Evolutionary conservation across 495 filamentous ascomycete species (phyloP).

Genomic region (Cladorrhinum samala): DNA sequence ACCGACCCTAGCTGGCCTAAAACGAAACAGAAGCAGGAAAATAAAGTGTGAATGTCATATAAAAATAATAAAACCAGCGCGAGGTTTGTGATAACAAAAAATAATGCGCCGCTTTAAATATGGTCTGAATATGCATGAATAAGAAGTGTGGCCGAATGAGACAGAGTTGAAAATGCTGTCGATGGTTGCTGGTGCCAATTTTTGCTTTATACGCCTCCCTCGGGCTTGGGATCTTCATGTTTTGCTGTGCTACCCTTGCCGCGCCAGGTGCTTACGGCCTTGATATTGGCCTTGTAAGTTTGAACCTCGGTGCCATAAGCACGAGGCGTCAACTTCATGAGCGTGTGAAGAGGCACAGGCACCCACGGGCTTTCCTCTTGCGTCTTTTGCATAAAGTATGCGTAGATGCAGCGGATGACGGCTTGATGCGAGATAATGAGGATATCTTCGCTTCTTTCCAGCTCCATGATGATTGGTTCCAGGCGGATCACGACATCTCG

Average conservation of each 20-base stretch:
- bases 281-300: constrained; percentile 80
- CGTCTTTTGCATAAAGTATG: constrained; percentile 95
- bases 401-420: constrained; percentile 92
- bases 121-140: background rate
- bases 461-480: constrained; percentile 98
- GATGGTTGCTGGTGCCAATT: too few relatives aligned
- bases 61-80: background rate
- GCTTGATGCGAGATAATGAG: constrained; percentile 98
- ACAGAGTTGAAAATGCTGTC: background rate
- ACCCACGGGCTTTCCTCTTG: constrained; percentile 97
- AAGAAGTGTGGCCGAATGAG: background rate
- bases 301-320: constrained; percentile 92
- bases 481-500: constrained; percentile 96
- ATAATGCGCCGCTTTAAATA: background rate
- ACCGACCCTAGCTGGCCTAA: too few relatives aligned
- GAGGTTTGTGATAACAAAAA: background rate
- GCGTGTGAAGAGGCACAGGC: constrained; percentile 78
- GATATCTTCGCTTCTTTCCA: constrained; percentile 92
- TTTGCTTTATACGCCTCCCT: constrained; percentile 23
- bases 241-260: constrained; percentile 87
- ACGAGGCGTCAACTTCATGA: constrained; percentile 91
- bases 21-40: too few relatives aligned
- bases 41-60: too few relatives aligned
- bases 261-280: constrained; percentile 90
- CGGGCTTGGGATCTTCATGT: constrained; percentile 45